Evolutionary conservation across 345 rosid species (phyloP), one percentile per base, ranked within the genome.

Genomic region (Arabis hirsuta): DNA sequence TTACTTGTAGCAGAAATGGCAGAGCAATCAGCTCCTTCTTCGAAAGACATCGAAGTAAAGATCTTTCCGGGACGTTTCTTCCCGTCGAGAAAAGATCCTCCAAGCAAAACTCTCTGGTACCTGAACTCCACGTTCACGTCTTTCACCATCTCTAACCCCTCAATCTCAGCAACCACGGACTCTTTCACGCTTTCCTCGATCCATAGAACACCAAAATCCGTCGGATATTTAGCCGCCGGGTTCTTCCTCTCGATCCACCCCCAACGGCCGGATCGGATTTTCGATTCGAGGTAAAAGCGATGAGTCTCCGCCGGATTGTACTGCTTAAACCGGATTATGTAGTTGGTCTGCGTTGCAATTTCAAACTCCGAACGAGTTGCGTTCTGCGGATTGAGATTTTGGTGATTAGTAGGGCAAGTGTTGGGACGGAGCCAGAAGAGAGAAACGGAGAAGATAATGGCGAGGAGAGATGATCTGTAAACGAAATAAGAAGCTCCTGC

Each of bases 1-100:
- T 87, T 86, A 82, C 85, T 83, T 1, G 86, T 80, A 14, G 69
- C 69, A 1, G 88, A 74, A n/a, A 46, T 58, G 10, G 47, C 52
- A 76, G 75, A 67, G 31, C 5, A 16, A 38, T 48, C 60, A 71
- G 81, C 77, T 51, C 76, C 88, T 22, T 87, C 91, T 64, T 81
- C 73, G 74, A 93, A 91, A 14, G 99, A 95, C 97, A 88, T 87
- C 12, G 91, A 79, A 58, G 93, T 88, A 65, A 89, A 91, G 32
- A 90, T 84, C 84, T 95, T 91, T 12, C 97, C 99, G 2, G 95
- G 96, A 62, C 91, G 88, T 77, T 93, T 93, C 74, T 77, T 77
- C 61, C 81, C 95, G 60, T 84, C 84, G 20, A 41, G 80, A 73
- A 91, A 83, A 60, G 88, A 81, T 55, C 78, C 88, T 43, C 78